Base-by-base conservation (phyloP, 1,284 basidiomycete genomes). In the Cystobasidium sp. region DNA sequence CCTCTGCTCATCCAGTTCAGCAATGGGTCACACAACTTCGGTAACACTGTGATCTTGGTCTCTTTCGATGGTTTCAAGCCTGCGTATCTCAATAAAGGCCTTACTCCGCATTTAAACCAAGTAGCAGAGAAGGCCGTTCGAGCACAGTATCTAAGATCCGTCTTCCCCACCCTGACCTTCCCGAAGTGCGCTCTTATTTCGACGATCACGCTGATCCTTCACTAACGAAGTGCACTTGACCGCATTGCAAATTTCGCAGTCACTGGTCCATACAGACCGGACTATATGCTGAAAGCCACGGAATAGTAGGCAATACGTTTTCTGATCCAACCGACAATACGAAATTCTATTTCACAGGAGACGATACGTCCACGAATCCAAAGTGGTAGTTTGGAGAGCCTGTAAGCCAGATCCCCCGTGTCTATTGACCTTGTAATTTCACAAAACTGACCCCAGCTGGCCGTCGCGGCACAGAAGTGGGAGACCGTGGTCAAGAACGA, bases 301-400 rank as follows among this genome's bases (percentile, higher is more conserved):
- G 93, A 6, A 94, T 97, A 67, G 87, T 97, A 10, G 94, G 89
- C 16, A 97, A 97, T 80, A 91, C 92, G 79, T 97, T 97, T 80
- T 94, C 88, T 87, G 92, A 93, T 80, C 92, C 91, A 0, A 80
- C 80, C 6, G 84, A 85, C 0, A 78, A 86, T 41, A 83, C 83
- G 18, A 88, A 88, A 76, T 94, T 94, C 79, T 85, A 88, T 75
- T 93, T 93, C 80, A 90, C 89, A 74, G 83, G 85, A 4, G 67
- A 61, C 49, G 85, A 87, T 6, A 86, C 86, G 1, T 87, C 86
- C 43, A 90, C 89, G 88, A 85, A 88, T 75, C 80, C 89, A 0
- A 80, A 84, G 0, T 96, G 93, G 92, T 95, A 93, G 93, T 82
- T 86, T 46, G 93, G 93, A 61, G 92, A 94, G 80, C 92, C 93